Evolutionary conservation across 345 rosid genomes (phyloP).

Genomic region (Corchorus capsularis): DNA sequence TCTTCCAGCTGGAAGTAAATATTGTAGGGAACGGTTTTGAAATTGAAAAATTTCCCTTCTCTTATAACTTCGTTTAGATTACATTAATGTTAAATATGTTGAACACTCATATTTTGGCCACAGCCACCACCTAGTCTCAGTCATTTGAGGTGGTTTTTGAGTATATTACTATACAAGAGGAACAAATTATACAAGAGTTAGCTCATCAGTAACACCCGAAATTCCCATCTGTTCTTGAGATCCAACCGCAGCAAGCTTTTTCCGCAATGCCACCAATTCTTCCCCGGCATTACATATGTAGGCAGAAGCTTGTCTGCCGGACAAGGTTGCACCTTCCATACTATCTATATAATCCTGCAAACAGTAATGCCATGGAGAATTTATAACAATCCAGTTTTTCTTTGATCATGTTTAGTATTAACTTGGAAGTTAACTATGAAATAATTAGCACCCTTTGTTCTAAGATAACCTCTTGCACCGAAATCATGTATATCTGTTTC

Average conservation of each 20-base stretch:
- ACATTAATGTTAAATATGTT: neutral
- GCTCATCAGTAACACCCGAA: slow-evolving; percentile 51
- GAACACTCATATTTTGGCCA: neutral
- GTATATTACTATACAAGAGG: neutral
- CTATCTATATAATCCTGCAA: slow-evolving; percentile 96
- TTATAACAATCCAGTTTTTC: neutral
- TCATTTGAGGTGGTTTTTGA: neutral
- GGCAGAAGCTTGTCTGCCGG: slow-evolving; percentile 93
- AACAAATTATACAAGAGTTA: slow-evolving; percentile 64
- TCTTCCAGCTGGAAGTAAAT: too few species aligned
- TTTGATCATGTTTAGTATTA: too few species aligned
- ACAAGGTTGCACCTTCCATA: slow-evolving; percentile 96
- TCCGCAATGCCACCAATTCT: slow-evolving; percentile 69
- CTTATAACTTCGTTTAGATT: neutral
- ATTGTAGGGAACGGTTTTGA: too few species aligned
- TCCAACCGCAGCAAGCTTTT: slow-evolving; percentile 47
- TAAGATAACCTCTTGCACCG: too few species aligned
- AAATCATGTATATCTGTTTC: too few species aligned
- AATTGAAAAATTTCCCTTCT: neutral
- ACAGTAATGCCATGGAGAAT: neutral
- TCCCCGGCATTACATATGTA: slow-evolving; percentile 83
- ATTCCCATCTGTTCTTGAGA: slow-evolving; percentile 31
- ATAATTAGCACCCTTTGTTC: too few species aligned
- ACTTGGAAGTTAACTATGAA: too few species aligned
- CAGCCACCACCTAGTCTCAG: neutral